These are phyloP conservation scores for Dalechampia spathulata DNA, from an alignment of 441 rosid species.

Conservation along the genomic window DNA sequence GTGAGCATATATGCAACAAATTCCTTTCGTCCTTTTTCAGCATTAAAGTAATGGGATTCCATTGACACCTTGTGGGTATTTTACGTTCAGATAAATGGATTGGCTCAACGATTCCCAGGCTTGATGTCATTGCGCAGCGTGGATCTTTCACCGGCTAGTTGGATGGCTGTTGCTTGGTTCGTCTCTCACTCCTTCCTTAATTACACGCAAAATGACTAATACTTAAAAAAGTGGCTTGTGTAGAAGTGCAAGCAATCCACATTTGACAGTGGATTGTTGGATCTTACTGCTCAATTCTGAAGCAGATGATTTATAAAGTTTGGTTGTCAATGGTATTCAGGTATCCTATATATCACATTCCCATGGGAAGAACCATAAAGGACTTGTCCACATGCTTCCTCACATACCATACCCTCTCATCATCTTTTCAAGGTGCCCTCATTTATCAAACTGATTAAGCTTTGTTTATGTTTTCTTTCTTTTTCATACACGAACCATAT, in stretches of 20 bases:
- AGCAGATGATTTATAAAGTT: not conserved
- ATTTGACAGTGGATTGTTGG: not conserved
- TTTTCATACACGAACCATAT: not conserved
- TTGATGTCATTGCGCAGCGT: conserved; percentile 83
- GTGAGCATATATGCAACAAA: conserved; percentile 3
- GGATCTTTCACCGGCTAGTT: conserved; percentile 99
- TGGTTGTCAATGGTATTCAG: conserved; percentile 24
- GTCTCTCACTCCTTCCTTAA: not conserved
- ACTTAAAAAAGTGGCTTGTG: no score
- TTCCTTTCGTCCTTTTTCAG: conserved; percentile 5
- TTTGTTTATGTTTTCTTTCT: not conserved
- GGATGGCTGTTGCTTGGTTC: conserved; percentile 99
- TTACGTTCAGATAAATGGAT: conserved; percentile 59
- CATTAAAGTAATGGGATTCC: conserved; percentile 13
- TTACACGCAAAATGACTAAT: not conserved
- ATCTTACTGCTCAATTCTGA: not conserved
- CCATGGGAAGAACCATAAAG: conserved; percentile 94
- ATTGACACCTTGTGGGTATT: conserved; percentile 13
- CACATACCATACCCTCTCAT: conserved; percentile 90
- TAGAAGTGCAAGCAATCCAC: not conserved
- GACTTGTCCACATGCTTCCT: conserved; percentile 94
- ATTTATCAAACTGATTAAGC: no score
- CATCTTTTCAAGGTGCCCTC: conserved; percentile 81
- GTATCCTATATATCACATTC: conserved; percentile 96
- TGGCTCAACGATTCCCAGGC: conserved; percentile 62